Evolutionary conservation across 805 yeast species (phyloP).

Genomic region (Starmerella floris): DNA sequence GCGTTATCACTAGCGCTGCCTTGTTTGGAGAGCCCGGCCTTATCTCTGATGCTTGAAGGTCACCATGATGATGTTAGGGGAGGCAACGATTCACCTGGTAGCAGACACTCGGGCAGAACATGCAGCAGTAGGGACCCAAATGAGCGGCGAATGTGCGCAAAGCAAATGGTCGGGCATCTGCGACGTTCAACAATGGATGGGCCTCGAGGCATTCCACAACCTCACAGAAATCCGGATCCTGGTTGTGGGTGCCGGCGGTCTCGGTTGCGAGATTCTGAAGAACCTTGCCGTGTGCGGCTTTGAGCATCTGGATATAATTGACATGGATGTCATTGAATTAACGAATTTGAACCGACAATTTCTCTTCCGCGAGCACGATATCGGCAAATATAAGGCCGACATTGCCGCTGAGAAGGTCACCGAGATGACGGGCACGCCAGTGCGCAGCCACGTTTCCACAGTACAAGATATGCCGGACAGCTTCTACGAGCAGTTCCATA

Average conservation of each 20-base stretch:
- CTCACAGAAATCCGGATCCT: constrained; percentile 12
- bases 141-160: no score
- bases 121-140: no score
- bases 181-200: background rate
- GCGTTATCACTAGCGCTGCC: no score
- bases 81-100: no score
- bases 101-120: no score
- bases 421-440: background rate
- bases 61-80: no score
- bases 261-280: constrained; percentile 70
- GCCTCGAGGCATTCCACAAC: constrained; percentile 1
- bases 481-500: constrained; percentile 54
- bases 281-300: constrained; percentile 61
- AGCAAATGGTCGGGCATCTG: no score
- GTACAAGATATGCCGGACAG: constrained; percentile 50
- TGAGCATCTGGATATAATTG: constrained; percentile 50
- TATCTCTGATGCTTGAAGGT: no score
- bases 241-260: constrained; percentile 66
- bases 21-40: no score
- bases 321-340: constrained; percentile 74
- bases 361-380: constrained; percentile 45
- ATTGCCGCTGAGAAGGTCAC: constrained; percentile 39
- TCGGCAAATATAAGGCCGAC: constrained; percentile 53
- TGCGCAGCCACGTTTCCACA: constrained; percentile 43
- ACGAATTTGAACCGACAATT: constrained; percentile 67